phyloP scores from a whole-genome alignment of 2,329 filamentous ascomycete species.

The Alternaria postmessia region DNA sequence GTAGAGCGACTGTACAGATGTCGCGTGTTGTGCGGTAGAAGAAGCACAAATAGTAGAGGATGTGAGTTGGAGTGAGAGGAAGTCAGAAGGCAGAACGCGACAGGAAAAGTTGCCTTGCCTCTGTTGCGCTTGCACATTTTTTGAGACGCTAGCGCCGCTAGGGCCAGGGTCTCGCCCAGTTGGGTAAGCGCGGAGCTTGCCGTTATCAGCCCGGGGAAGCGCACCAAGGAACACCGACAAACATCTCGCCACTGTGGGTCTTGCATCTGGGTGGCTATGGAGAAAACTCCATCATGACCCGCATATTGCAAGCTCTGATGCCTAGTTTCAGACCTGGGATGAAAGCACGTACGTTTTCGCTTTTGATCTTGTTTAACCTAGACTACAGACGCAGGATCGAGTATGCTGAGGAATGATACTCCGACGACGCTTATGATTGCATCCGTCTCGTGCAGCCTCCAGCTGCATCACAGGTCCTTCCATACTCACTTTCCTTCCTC shows the following conservation, averaged over 20 bases:
- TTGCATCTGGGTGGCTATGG: not conserved
- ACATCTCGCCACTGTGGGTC: constrained; percentile 11
- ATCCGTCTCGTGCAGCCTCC: not conserved
- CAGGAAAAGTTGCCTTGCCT: constrained; percentile 36
- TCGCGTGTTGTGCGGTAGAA: constrained; percentile 33
- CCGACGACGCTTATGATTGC: not conserved
- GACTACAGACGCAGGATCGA: not conserved
- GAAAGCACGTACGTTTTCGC: not conserved
- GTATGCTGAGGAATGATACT: not conserved
- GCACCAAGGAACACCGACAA: constrained; percentile 8
- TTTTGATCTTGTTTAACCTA: not conserved
- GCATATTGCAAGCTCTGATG: constrained; percentile 1
- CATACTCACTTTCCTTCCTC: not conserved
- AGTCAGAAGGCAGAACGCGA: constrained; percentile 24
- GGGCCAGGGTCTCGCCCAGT: constrained; percentile 16
- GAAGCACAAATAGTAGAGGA: constrained; percentile 29
- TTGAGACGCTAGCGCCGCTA: constrained; percentile 23
- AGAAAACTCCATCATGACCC: not conserved
- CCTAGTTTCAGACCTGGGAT: not conserved
- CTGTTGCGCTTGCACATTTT: constrained; percentile 33
- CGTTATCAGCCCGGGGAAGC: constrained; percentile 18
- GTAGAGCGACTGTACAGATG: constrained; percentile 34
- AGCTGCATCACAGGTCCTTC: not conserved
- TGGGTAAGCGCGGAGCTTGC: constrained; percentile 11
- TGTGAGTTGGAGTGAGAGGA: constrained; percentile 26